A percentile compares a stretch with the other conserved stretches of the same genome.
Evolutionary conservation across 2,329 filamentous ascomycete species (phyloP).

Genomic region (Beauveria australis): DNA sequence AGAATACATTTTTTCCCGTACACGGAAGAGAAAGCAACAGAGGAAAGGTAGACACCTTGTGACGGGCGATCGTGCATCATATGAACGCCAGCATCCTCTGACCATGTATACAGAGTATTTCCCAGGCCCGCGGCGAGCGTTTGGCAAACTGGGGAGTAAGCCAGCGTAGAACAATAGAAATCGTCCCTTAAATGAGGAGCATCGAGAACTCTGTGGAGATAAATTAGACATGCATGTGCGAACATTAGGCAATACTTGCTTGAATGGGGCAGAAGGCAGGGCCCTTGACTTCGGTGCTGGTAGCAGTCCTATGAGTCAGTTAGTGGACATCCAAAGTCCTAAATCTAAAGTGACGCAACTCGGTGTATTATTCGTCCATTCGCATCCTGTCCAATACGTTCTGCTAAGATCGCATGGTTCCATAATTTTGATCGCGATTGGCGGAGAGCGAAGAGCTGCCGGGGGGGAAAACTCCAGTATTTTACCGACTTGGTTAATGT

Average conservation of each 20-base stretch:
- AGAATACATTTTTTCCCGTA: constrained; percentile 71
- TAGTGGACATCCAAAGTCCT: neutral
- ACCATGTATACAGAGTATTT: constrained; percentile 80
- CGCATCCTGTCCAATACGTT: constrained; percentile 20
- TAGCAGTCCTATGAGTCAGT: neutral
- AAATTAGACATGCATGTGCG: neutral
- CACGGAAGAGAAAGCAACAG: constrained; percentile 80
- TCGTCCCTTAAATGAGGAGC: constrained; percentile 86
- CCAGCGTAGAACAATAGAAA: constrained; percentile 87
- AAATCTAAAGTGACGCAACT: constrained; percentile 15
- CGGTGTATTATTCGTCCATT: constrained; percentile 17
- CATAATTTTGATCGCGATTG: neutral
- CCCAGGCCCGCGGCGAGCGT: constrained; percentile 79
- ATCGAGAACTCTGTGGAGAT: constrained; percentile 60
- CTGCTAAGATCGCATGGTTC: constrained; percentile 5
- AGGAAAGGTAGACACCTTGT: constrained; percentile 56
- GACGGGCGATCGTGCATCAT: constrained; percentile 30
- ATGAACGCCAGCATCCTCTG: constrained; percentile 59
- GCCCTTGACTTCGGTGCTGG: constrained; percentile 21
- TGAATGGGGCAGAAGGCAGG: constrained; percentile 68
- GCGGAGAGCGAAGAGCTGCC: neutral
- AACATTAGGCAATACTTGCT: constrained; percentile 40
- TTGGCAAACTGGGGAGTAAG: constrained; percentile 68
- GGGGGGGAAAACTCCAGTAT: constrained; percentile 48
- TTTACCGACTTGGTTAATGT: constrained; percentile 62